Evolutionary conservation across 352 stramenopile species (phyloP), one percentile per base, ranked within the genome.

Genomic region (Phytophthora megakarya): DNA sequence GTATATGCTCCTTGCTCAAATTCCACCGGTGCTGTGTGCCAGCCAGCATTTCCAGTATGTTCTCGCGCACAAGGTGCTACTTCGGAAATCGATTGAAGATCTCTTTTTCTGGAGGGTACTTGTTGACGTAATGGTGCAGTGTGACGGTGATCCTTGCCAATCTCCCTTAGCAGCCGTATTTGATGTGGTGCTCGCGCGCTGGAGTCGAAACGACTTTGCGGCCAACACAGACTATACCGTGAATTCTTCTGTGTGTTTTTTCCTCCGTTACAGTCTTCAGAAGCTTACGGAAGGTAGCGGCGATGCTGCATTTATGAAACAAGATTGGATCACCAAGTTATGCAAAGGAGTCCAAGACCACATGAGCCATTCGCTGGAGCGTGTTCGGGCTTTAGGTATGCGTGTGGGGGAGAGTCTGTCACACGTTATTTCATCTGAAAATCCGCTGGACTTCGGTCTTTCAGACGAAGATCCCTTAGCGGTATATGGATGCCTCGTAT

Each of bases 311-410:
- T 79, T 85, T n/a, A 47, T 32, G 3, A 30, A 78, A 4, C 69
- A 68, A 21, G 78, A 88, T 42, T 93, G 84, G 81, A 79, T 80
- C 12, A 72, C 78, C 18, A 85, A 86, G 58, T 39, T 93, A 12
- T 90, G 81, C 53, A 85, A 88, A 53, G 84, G 84, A 12, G 78
- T 93, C 3, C 84, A 93, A 70, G 66, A 78, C 12, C 82, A 91
- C 67, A 89, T 93, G 78, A 71, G 58, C 8, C 78, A 91, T 49
- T 89, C 80, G 3, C 45, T 89, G 7, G 72, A 84, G 59, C 61
- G 73, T n/a, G 76, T 84, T 42, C 80, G 81, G 32, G 37, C 61
- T 15, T 61, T 91, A 22, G 84, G 81, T 1, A 93, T 93, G 81
- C 78, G 81, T 10, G 79, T 93, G 11, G 84, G 78, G 6, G 81